These are phyloP conservation scores for Suillus paluster DNA, from an alignment of 768 basidiomycete species.

Conservation along the genomic window DNA sequence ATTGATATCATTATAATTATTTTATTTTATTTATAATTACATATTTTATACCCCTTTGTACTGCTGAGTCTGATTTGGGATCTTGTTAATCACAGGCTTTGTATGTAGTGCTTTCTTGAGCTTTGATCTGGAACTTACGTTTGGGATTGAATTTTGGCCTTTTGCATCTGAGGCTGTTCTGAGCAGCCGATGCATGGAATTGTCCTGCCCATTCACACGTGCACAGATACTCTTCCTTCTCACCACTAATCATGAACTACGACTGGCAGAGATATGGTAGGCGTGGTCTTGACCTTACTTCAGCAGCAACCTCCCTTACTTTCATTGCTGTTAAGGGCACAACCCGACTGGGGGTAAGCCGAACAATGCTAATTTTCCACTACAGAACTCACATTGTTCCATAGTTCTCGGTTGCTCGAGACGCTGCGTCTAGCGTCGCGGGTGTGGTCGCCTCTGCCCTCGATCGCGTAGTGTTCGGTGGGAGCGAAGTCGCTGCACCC, in stretches of 20 bases:
- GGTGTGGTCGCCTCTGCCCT: conserved; percentile 61
- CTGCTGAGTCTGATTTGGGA: neutral
- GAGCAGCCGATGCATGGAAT: conserved; percentile 25
- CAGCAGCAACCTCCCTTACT: conserved; percentile 61
- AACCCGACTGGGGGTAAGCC: conserved; percentile 70
- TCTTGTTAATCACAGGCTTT: conserved; percentile 5
- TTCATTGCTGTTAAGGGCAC: conserved; percentile 70
- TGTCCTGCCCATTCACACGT: conserved; percentile 2
- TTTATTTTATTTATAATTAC: too few relatives aligned
- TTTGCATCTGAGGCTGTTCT: neutral
- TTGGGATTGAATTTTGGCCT: neutral
- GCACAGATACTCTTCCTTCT: conserved; percentile 11
- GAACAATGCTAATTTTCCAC: conserved; percentile 9
- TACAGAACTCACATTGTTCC: conserved; percentile 11
- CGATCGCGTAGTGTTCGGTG: conserved; percentile 71
- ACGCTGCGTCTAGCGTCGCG: conserved; percentile 59
- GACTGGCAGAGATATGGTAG: conserved; percentile 50
- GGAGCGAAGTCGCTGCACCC: conserved; percentile 59
- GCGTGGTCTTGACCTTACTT: conserved; percentile 69
- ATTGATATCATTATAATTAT: conserved; percentile 3
- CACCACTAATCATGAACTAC: conserved; percentile 29
- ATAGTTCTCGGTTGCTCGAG: conserved; percentile 73
- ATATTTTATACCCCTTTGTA: too few relatives aligned
- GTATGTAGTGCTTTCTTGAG: conserved; percentile 2
- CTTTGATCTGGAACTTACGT: conserved; percentile 5